Evolutionary conservation across 805 yeast genomes (phyloP).

Genomic region (Hanseniaspora clermontiae): DNA sequence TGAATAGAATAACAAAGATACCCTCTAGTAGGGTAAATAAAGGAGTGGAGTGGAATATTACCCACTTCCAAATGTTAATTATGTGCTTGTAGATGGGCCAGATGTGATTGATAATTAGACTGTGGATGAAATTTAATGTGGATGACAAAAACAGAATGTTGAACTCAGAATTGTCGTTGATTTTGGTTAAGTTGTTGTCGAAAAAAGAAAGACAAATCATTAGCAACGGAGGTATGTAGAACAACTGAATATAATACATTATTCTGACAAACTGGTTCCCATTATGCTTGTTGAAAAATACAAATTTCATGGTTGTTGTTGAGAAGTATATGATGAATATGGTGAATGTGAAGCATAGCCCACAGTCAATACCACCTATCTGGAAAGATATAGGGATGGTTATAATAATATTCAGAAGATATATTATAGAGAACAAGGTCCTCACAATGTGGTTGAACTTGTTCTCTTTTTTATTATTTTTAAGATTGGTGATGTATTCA

Average conservation of each 20-base stretch:
- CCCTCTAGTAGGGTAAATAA: constrained; percentile 85
- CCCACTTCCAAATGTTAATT: constrained; percentile 56
- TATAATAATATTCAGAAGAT: constrained; percentile 54
- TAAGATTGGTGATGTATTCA: not conserved
- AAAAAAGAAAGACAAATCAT: constrained; percentile 41
- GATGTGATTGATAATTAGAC: constrained; percentile 7
- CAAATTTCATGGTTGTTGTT: constrained; percentile 58
- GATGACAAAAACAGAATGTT: constrained; percentile 6
- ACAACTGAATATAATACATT: constrained; percentile 68
- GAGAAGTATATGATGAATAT: constrained; percentile 57
- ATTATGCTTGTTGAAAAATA: constrained; percentile 25
- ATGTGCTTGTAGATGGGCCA: constrained; percentile 25
- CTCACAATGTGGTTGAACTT: constrained; percentile 21
- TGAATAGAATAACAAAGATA: constrained; percentile 77
- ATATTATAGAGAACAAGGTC: constrained; percentile 40
- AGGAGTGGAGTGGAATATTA: constrained; percentile 73
- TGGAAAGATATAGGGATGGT: constrained; percentile 90
- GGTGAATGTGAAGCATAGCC: constrained; percentile 69
- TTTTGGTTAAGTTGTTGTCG: not conserved
- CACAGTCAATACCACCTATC: constrained; percentile 83
- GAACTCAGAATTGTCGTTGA: not conserved
- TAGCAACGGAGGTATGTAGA: constrained; percentile 67
- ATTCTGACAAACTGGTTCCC: constrained; percentile 23
- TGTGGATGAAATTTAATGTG: constrained; percentile 4
- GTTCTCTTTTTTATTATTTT: constrained; percentile 4